These are phyloP conservation scores for Syzygium grande DNA, from an alignment of 345 rosid genomes.

Conservation along the genomic window DNA sequence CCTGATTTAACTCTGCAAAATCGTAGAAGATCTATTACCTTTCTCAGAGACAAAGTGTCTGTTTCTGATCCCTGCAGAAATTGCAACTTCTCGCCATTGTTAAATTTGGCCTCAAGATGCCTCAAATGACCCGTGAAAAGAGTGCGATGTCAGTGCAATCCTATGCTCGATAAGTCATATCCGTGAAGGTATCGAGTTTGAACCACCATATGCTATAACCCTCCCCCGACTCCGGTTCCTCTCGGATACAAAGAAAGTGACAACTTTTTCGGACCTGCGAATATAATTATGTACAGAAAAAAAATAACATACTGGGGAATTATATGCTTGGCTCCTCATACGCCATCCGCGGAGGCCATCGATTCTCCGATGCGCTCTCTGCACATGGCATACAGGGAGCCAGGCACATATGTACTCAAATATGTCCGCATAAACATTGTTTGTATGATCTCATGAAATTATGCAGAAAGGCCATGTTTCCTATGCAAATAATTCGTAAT, in stretches of 20 bases:
- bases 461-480: neutral
- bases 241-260: neutral
- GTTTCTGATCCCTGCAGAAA: neutral
- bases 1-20: neutral
- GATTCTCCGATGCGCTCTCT: conserved; percentile 48
- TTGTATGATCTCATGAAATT: neutral
- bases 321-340: conserved; percentile 96
- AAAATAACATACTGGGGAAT: neutral
- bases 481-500: neutral
- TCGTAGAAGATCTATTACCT: neutral
- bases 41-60: neutral
- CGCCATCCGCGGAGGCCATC: conserved; percentile 89
- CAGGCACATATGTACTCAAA: conserved; percentile 55
- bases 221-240: neutral
- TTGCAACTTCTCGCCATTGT: neutral
- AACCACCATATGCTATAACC: neutral
- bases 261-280: neutral
- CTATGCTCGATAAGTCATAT: neutral
- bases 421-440: neutral
- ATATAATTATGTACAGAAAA: neutral
- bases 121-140: neutral
- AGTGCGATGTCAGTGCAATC: neutral
- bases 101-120: neutral
- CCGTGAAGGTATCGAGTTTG: neutral
- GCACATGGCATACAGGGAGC: conserved; percentile 99